Evolutionary conservation across 2,329 filamentous ascomycete species (phyloP).

Genomic region (Aspergillus felis): DNA sequence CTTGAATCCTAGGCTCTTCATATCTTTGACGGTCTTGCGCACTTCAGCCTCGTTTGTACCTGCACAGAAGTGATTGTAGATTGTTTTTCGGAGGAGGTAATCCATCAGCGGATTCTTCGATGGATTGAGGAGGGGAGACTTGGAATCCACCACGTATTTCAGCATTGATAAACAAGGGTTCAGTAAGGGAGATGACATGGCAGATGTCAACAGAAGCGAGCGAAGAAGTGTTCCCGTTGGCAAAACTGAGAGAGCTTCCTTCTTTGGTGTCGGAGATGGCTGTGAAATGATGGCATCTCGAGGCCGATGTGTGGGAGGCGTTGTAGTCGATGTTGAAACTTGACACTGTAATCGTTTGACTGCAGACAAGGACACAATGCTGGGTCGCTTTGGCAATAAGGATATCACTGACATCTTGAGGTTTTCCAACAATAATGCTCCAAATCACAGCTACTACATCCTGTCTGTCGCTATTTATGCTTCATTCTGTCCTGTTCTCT

Average conservation of each 20-base stretch:
- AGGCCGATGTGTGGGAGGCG: background rate
- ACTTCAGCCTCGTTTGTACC: conserved; percentile 41
- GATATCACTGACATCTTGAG: background rate
- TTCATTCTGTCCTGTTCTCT: background rate
- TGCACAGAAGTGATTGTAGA: conserved; percentile 50
- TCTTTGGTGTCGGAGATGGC: conserved; percentile 12
- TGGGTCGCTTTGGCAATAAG: background rate
- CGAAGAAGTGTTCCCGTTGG: conserved; percentile 16
- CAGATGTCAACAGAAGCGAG: conserved; percentile 16
- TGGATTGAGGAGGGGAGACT: conserved; percentile 36
- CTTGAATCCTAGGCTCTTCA: conserved; percentile 44
- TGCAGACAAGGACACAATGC: background rate
- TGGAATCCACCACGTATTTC: conserved; percentile 35
- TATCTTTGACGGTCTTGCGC: conserved; percentile 29
- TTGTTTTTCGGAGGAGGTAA: conserved; percentile 31
- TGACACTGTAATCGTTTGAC: background rate
- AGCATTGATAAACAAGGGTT: conserved; percentile 21
- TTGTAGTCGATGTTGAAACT: background rate
- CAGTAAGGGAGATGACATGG: conserved; percentile 18
- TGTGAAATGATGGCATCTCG: conserved; percentile 2
- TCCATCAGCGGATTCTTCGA: conserved; percentile 40
- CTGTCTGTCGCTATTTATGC: background rate
- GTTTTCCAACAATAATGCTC: background rate
- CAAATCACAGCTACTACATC: background rate
- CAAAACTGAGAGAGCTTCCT: conserved; percentile 33